Evolutionary conservation across 441 rosid species (phyloP).

Genomic region (Macaranga tanarius): DNA sequence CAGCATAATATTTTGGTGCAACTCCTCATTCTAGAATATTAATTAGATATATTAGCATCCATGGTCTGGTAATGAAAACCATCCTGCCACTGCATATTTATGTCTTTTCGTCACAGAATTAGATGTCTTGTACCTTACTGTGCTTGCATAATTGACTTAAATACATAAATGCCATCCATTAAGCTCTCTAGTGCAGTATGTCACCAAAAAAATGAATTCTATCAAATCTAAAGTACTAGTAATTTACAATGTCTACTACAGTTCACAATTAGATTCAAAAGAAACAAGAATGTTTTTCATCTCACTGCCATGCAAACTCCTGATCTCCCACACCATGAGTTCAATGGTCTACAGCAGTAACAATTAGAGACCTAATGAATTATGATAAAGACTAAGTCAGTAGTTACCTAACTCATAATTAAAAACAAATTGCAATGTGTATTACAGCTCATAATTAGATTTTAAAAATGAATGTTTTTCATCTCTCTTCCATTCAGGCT

Average conservation of each 20-base stretch:
- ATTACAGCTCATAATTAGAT: too few relatives aligned
- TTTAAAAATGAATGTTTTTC: too few relatives aligned
- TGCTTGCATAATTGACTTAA: background rate
- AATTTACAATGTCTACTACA: background rate
- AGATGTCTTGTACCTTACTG: too few relatives aligned
- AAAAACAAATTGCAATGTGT: background rate
- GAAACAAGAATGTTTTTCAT: background rate
- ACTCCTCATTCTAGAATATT: background rate
- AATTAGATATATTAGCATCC: background rate
- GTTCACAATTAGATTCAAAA: background rate
- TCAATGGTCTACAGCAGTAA: background rate
- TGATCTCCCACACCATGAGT: background rate
- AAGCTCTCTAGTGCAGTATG: too few relatives aligned
- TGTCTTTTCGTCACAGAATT: too few relatives aligned
- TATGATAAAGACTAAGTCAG: background rate
- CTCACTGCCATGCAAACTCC: background rate
- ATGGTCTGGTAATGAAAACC: background rate
- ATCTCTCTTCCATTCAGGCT: too few relatives aligned
- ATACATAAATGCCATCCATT: background rate
- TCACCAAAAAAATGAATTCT: background rate
- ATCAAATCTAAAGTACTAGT: background rate
- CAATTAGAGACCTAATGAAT: background rate
- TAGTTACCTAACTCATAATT: background rate
- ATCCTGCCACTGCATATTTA: too few relatives aligned
- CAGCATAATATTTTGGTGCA: background rate